phyloP scores from a whole-genome alignment of 2,329 filamentous ascomycete species.

The Phyllosticta citriasiana region DNA sequence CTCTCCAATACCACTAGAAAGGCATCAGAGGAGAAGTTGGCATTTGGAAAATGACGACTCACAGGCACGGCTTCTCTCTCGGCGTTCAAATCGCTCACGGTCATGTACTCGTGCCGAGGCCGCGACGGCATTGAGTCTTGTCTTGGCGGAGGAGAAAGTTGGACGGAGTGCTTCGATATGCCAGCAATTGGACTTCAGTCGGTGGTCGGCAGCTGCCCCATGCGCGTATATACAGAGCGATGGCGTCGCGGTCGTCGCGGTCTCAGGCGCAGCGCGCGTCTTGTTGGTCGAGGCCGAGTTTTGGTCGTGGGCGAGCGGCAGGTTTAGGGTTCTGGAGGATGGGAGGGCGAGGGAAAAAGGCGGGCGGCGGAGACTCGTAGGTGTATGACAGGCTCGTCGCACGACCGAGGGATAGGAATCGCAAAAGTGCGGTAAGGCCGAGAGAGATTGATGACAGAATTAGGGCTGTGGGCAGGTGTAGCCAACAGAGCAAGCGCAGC shows the following conservation, averaged over 20 bases:
- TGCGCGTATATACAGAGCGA: not conserved
- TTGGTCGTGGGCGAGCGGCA: not conserved
- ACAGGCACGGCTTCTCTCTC: slow-evolving; percentile 9
- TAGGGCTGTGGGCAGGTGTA: not conserved
- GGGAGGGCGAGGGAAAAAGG: not conserved
- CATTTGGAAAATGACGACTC: not conserved
- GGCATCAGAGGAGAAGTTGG: not conserved
- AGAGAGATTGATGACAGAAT: not conserved
- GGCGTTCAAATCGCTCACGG: slow-evolving; percentile 8
- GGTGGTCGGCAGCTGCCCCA: not conserved
- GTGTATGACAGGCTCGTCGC: not conserved
- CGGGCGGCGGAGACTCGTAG: not conserved
- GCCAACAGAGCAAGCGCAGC: not conserved
- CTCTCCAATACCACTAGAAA: slow-evolving; percentile 39
- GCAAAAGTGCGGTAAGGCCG: not conserved
- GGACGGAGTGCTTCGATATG: not conserved
- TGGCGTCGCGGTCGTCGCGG: not conserved
- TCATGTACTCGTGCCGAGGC: slow-evolving; percentile 8
- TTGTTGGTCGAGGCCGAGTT: not conserved
- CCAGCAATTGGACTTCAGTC: not conserved
- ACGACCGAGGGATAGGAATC: not conserved
- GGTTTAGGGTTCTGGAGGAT: not conserved
- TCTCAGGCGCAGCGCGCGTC: not conserved
- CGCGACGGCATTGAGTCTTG: not conserved
- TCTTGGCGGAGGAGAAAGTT: not conserved